Conservation (phyloP, 495 filamentous ascomycete species). For the Penicillium maclennaniae region DNA sequence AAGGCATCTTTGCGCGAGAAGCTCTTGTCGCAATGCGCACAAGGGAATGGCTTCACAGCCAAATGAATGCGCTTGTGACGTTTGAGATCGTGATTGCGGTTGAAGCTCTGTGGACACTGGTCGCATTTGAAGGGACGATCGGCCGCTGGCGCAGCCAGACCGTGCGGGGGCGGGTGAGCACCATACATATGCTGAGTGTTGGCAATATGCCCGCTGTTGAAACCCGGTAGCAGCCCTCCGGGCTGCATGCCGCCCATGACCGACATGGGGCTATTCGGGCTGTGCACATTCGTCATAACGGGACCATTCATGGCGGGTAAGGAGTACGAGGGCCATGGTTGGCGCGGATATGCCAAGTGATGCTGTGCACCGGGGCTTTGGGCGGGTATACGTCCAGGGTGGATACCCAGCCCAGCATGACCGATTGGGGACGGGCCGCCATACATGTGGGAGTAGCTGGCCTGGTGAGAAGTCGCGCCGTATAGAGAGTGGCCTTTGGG, state of each 20-base stretch:
- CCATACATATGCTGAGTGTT: constrained; percentile 55
- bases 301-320: constrained; percentile 62
- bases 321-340: constrained; percentile 54
- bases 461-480: constrained; percentile 57
- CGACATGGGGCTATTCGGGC: constrained; percentile 64
- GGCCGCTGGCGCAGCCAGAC: constrained; percentile 47
- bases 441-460: constrained; percentile 51
- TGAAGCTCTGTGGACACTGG: constrained; percentile 88
- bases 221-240: constrained; percentile 43
- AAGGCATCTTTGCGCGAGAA: constrained; percentile 96
- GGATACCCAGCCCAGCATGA: constrained; percentile 57
- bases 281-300: constrained; percentile 74
- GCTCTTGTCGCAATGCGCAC: constrained; percentile 88
- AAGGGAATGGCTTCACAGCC: constrained; percentile 93
- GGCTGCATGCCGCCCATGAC: constrained; percentile 62
- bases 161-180: constrained; percentile 41
- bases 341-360: constrained; percentile 41
- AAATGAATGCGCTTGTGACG: constrained; percentile 93
- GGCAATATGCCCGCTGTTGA: constrained; percentile 55
- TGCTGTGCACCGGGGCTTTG: constrained; percentile 49
- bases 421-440: constrained; percentile 55
- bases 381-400: constrained; percentile 54
- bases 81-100: constrained; percentile 95
- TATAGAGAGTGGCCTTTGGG: constrained; percentile 56
- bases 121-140: constrained; percentile 96